Evolutionary conservation across 2,329 filamentous ascomycete genomes (phyloP), one percentile per base, ranked within the genome.

Genomic region (Knufia petricola): DNA sequence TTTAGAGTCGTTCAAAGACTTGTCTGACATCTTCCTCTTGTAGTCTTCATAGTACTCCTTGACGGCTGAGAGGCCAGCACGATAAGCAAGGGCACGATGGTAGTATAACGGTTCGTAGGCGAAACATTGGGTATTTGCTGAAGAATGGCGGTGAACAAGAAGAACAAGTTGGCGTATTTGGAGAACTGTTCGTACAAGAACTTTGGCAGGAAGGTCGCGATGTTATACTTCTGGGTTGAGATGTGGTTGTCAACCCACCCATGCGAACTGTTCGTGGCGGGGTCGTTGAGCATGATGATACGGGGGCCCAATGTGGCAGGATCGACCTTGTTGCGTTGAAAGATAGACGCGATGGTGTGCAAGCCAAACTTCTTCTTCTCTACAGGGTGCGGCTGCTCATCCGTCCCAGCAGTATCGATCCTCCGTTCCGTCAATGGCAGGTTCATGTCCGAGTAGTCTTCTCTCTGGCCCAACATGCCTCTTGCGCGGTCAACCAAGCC

Each of bases 101-200:
- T 98, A 4, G 92, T 98, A 64, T 89, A 98, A 66, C 76, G 79
- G 69, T 95, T 96, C 8, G 92, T 98, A 6, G 94, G 92, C 28
- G 89, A 95, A 53, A 98, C 83, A 56, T 85, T 83, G 19, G 92
- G 92, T 53, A 98, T 95, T 66, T 98, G 92, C 71, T 98, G 92
- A 39, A 98, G 72, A 34, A 80, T 82, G 13, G 92, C 89, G 31
- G 92, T 98, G 67, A 98, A 96, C 64, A 98, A 78, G 84, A 98
- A 98, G 74, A 98, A 98, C 62, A 98, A 69, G 69, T 98, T 98
- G 73, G 92, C 92, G 68, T 95, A 95, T 73, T 95, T 98, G 53
- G 89, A 95, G 70, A 98, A 98, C 65, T 98, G 92, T 67, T 98
- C 92, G 66, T 90, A 88, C 49, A 98, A 74, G 69, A 98, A 98